Base-by-base conservation (phyloP, 345 rosid species). In the Rubroshorea leprosula region DNA sequence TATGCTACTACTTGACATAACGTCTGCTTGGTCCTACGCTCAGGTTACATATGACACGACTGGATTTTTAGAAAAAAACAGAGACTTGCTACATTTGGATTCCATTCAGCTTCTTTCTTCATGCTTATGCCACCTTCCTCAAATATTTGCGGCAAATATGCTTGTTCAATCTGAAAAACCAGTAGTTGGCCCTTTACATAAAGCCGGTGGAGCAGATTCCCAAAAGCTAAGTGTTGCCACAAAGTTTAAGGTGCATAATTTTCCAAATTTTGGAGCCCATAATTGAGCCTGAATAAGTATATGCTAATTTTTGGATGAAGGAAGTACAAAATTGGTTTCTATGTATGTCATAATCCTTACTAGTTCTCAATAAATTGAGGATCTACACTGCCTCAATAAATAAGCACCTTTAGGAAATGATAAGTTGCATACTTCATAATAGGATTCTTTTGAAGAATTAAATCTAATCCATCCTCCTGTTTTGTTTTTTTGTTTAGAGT, bases 131-230 rank as follows among this genome's bases (percentile, higher is more conserved):
- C 85, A 67, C 64, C 95, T 93, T 65, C 97, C 96, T 68, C 86
- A 76, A 75, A 74, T 74, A 67, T 93, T 93, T 85, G 99, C 97
- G 31, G 74, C 99, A 43, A 87, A 68, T 65, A 81, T 93, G 97
- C 83, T 87, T 63, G 54, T 72, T 58, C 99, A 87, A 54, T 80
- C 94, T 11, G 87, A 79, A 67, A 93, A 85, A 78, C 81, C 82
- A 62, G 87, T 76, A 0, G 83, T 66, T 17, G 96, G 97, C 57
- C 97, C 96, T 69, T 62, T 82, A 66, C 72, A 86, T 69, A 93
- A 85, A 82, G 83, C 95, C 49, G 99, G 96, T 62, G 97, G 97
- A 56, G 99, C 99, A 67, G 96, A 89, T 70, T 89, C 92, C 51
- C 99, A 89, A 67, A 83, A 89, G 77, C 81, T 85, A 55, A 93